Base-by-base conservation (phyloP, 1,284 basidiomycete species). In the Fomitopsis palustris region DNA sequence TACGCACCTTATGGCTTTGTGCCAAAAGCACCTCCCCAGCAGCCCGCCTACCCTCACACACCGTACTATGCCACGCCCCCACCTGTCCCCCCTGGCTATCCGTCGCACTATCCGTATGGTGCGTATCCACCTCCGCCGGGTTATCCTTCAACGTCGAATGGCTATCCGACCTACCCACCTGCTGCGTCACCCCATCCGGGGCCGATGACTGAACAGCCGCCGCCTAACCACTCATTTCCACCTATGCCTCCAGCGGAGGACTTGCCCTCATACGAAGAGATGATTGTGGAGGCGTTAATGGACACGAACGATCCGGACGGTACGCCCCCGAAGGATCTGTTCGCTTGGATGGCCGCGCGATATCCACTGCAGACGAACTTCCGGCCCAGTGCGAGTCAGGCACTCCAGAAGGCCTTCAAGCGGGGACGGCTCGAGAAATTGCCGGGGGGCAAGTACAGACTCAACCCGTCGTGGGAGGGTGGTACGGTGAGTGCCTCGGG, bases 291-390 rank as follows among this genome's bases (percentile, higher is more conserved):
- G 67, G 90, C 90, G 0, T 75, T 93, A 23, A 70, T 75, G 27
- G 87, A 86, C 57, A 78, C 81, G 49, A 77, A 72, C 10, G 87
- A 90, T 58, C 77, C 83, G 5, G 87, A 91, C 49, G 91, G 91
- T 16, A 82, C 82, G 53, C 85, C 85, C 8, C 90, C 90, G n/a
- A 93, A 91, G 68, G 85, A 85, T 63, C 69, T 93, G 33, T 93
- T 90, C 70, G 77, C 82, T 8, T 90, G 88, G 87, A 93, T 93
- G 87, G 85, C 85, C 2, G 75, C 81, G 51, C 80, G 83, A 43
- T 93, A 91, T 70, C 90, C 91, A n/a, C 69, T 93, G 7, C 90
- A 92, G 69, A 84, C 81, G n/a, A 93, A 93, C 74, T 93, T 93
- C 67, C 79, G 90, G 29, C 90, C 90, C 1, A 91, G 88, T 3